A percentile compares a stretch with the other conserved stretches of the same genome.
These are phyloP conservation scores for Suhomyces wounanorum DNA, from an alignment of 1,139 yeast species.

Conservation along the genomic window DNA sequence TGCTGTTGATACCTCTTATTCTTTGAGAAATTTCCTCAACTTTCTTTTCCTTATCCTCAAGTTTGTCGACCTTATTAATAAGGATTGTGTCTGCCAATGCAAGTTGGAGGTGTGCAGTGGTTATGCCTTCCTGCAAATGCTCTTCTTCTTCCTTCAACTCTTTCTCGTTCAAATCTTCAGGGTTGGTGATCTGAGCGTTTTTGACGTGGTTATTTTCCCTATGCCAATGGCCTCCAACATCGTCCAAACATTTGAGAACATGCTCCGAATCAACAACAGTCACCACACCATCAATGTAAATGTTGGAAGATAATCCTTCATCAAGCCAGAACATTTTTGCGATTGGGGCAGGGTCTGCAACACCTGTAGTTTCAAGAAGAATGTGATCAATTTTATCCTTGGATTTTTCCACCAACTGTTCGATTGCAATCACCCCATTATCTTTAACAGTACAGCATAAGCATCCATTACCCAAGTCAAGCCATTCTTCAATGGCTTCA, in stretches of 20 bases:
- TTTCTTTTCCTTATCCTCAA: slow-evolving; percentile 23
- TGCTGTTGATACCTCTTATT: slow-evolving; percentile 61
- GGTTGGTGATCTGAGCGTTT: slow-evolving; percentile 21
- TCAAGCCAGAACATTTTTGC: slow-evolving; percentile 98
- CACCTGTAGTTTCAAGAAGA: slow-evolving; percentile 89
- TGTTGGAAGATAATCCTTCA: slow-evolving; percentile 78
- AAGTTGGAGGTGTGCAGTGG: slow-evolving; percentile 87
- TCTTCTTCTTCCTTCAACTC: slow-evolving; percentile 38
- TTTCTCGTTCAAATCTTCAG: slow-evolving; percentile 28
- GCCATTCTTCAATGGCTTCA: slow-evolving; percentile 84
- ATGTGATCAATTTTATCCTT: slow-evolving; percentile 84
- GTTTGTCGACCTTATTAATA: slow-evolving; percentile 72
- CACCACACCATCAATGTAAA: slow-evolving; percentile 91
- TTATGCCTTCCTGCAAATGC: slow-evolving; percentile 49
- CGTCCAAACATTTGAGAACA: slow-evolving; percentile 67
- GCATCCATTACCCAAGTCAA: slow-evolving; percentile 95
- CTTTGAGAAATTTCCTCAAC: slow-evolving; percentile 31
- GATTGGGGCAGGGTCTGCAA: slow-evolving; percentile 98
- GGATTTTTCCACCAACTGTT: slow-evolving; percentile 72
- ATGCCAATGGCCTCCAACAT: slow-evolving; percentile 69
- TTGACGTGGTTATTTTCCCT: slow-evolving; percentile 36
- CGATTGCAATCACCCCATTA: slow-evolving; percentile 92
- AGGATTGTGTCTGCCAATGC: slow-evolving; percentile 85
- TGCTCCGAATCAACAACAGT: slow-evolving; percentile 84
- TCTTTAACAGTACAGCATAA: slow-evolving; percentile 95